Base-by-base conservation (phyloP, 1,139 yeast species). In the Lodderomyces oxycetoniae region DNA sequence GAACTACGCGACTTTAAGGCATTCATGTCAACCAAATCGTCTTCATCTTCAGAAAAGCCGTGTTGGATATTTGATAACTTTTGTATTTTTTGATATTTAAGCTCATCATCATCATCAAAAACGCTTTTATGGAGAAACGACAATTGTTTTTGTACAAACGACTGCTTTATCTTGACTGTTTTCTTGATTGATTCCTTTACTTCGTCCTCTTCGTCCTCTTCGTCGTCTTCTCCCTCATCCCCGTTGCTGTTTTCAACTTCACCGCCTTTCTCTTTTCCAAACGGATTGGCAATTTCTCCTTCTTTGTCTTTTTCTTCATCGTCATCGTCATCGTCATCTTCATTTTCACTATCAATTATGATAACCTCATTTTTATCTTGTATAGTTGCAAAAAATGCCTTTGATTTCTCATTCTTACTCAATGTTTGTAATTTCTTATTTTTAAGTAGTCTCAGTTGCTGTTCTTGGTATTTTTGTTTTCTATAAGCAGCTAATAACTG, bases 371-470 rank as follows among this genome's bases (percentile, higher is more conserved):
- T 32, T 3, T 48, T 51, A 22, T 79, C 89, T 27, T 82, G 74
- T 46, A 84, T 80, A 16, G 85, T 71, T 19, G 77, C 77, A 48
- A 82, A 80, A 50, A 87, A 87, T 0, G 95, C 89, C 44, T 73
- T 70, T 2, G 87, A 71, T 48, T 74, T 83, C 13, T 79, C 78
- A 47, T 59, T 57, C 35, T 63, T 59, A n/a, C 61, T 47, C 26
- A 78, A 55, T 30, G 64, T 67, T 36, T 70, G 70, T 27, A 74
- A 53, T 28, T 69, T 70, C 35, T 71, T 75, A 47, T 73, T 74
- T 38, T 75, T 79, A 39, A 76, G 54, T 41, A 79, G 55, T 46
- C 76, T 69, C 45, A 70, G 68, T 41, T 68, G 68, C 56, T 79
- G 83, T 41, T 74, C 71, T 40, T 67, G 69, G 38, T 71, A 63